Evolutionary conservation across 108 stramenopile species (phyloP), one percentile per base, ranked within the genome.

Genomic region (Fragilaria crotonensis): DNA sequence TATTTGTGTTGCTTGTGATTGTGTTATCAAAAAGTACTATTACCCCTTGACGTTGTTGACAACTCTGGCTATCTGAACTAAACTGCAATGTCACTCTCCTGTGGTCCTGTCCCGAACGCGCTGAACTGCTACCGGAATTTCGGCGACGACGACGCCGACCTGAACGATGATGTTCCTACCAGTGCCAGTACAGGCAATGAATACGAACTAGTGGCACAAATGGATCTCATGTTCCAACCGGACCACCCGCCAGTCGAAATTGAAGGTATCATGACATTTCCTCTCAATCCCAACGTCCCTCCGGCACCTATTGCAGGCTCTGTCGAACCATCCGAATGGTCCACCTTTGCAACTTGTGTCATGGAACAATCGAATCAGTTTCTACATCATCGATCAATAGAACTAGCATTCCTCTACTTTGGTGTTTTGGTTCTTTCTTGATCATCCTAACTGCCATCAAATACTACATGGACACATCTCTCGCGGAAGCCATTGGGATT

Each of bases 161-260:
- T n/a, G n/a, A n/a, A n/a, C n/a, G n/a, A n/a, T n/a, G n/a, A n/a
- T n/a, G n/a, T n/a, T n/a, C n/a, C n/a, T n/a, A n/a, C n/a, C n/a
- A n/a, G n/a, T n/a, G n/a, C n/a, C n/a, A n/a, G n/a, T n/a, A n/a
- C n/a, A n/a, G n/a, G n/a, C n/a, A n/a, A n/a, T n/a, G n/a, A n/a
- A n/a, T n/a, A n/a, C n/a, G n/a, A n/a, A n/a, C 36, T 41, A 11
- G 36, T 41, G 36, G 36, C 36, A 41, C 36, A 41, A 41, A 41
- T 41, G 7, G 36, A 41, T 41, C 36, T 41, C 14, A 14, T 41
- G 7, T 41, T 41, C 11, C 7, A 41, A 7, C 7, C 14, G 7
- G 36, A 41, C 36, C 14, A 7, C 14, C 14, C 36, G 36, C 36
- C 36, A 14, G 14, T 41, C 14, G 11, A 41, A 41, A 14, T 41